Conservation (phyloP, 139 green algal genomes). For the Coelastrella sp. region DNA sequence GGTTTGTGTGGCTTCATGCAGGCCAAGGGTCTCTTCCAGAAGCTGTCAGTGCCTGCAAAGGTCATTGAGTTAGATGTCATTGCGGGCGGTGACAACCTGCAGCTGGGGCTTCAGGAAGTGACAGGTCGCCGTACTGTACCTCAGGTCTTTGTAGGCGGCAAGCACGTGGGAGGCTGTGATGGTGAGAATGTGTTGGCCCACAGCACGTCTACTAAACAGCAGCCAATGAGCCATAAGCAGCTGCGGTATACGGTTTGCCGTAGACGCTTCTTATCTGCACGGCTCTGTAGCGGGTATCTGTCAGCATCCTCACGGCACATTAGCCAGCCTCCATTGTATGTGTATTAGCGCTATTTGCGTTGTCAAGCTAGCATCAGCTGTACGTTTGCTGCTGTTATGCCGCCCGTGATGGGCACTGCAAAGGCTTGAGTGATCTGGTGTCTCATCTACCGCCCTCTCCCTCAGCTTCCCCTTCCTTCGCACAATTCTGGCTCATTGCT, state of each 20-base stretch:
- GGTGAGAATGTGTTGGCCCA: constrained; percentile 46
- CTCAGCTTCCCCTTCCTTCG: too few species aligned
- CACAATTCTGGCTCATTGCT: neutral
- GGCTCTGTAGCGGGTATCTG: too few species aligned
- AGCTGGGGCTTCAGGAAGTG: constrained; percentile 28
- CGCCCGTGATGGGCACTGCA: too few species aligned
- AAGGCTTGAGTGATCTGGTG: neutral
- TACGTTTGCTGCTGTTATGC: too few species aligned
- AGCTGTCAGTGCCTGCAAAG: constrained; percentile 67
- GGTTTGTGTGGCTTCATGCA: too few species aligned
- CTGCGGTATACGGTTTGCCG: too few species aligned
- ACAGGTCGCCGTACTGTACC: constrained; percentile 32
- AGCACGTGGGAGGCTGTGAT: constrained; percentile 83
- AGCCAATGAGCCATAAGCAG: too few species aligned
- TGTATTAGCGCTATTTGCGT: neutral
- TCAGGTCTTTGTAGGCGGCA: constrained; percentile 69
- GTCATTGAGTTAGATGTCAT: constrained; percentile 71
- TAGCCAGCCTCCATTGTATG: neutral
- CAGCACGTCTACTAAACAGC: too few species aligned
- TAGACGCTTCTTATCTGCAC: too few species aligned
- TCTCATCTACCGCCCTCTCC: too few species aligned
- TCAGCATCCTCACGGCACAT: neutral
- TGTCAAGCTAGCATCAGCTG: too few species aligned
- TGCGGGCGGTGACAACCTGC: neutral
- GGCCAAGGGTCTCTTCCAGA: constrained; percentile 77